These are phyloP conservation scores for Erodium trifolium DNA, from an alignment of 441 rosid genomes.

Conservation along the genomic window DNA sequence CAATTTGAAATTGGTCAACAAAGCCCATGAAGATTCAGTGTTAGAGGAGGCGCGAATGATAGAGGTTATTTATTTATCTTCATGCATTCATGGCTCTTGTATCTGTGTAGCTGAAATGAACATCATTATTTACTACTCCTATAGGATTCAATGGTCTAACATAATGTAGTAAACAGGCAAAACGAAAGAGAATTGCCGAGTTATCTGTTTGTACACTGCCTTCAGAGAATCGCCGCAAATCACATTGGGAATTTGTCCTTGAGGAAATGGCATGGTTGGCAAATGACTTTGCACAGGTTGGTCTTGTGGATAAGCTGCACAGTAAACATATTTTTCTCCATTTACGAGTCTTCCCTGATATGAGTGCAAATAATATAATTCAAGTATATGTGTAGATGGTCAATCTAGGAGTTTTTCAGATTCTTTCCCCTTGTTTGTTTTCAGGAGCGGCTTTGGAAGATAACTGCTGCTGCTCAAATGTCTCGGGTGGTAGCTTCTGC, in stretches of 20 bases:
- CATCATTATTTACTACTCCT: constrained; percentile 16
- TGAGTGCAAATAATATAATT: constrained; percentile 10
- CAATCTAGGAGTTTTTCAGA: constrained; percentile 6
- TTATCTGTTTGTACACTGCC: constrained; percentile 51
- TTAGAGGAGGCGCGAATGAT: constrained; percentile 85
- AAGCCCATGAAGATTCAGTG: constrained; percentile 67
- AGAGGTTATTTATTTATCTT: constrained; percentile 47
- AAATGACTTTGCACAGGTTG: constrained; percentile 97
- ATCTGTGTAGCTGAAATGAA: constrained; percentile 18
- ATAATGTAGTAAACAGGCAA: constrained; percentile 54
- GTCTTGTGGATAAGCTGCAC: constrained; percentile 20
- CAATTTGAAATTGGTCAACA: constrained; percentile 35
- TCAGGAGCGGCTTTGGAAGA: constrained; percentile 99
- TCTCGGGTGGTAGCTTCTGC: constrained; percentile 61
- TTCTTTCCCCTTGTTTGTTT: constrained; percentile 19
- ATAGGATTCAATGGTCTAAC: constrained; percentile 20
- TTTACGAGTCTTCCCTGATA: not conserved
- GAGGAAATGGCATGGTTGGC: constrained; percentile 99
- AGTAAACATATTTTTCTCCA: constrained; percentile 10
- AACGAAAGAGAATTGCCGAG: constrained; percentile 79
- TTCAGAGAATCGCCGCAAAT: constrained; percentile 43
- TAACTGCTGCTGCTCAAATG: constrained; percentile 89
- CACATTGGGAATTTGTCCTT: constrained; percentile 96
- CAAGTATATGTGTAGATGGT: constrained; percentile 8
- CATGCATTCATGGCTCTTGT: constrained; percentile 15